Conservation (phyloP, 208 protist species). For the Endotrypanum monterogeii region DNA sequence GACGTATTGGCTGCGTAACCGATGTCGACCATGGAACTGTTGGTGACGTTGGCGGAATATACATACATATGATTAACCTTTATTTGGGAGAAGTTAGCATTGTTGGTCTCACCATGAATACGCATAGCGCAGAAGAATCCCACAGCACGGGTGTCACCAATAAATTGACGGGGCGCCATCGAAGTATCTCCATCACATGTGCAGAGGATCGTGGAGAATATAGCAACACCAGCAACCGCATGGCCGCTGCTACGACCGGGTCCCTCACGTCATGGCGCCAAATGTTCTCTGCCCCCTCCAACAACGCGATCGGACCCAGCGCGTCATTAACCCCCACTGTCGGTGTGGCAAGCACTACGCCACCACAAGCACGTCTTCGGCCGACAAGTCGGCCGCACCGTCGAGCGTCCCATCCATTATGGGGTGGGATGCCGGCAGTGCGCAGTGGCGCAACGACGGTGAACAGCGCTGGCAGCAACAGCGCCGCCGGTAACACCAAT, state of each 20-base stretch:
- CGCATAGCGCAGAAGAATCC: conserved; percentile 2
- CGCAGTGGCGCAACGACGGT: neutral
- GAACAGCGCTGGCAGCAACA: neutral
- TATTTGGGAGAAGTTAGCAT: too few relatives aligned
- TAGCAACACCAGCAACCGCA: neutral
- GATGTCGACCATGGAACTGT: neutral
- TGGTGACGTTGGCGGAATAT: too few relatives aligned
- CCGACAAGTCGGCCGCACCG: conserved; percentile 19
- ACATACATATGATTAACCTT: too few relatives aligned
- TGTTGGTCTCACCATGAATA: neutral
- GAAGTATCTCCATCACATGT: conserved; percentile 17
- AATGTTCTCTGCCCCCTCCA: neutral
- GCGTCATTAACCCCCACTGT: neutral
- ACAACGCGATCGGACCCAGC: neutral
- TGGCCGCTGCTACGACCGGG: neutral
- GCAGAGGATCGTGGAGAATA: conserved; percentile 15
- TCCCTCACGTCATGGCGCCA: conserved; percentile 1
- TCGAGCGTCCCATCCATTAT: conserved; percentile 7
- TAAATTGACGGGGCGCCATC: conserved; percentile 13
- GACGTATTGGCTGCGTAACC: neutral
- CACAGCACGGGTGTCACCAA: neutral
- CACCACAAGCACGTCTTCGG: conserved; percentile 12
- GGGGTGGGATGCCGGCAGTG: neutral
- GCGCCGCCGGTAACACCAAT: conserved; percentile 3
- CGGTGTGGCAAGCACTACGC: neutral